Evolutionary conservation across 2,329 filamentous ascomycete genomes (phyloP).

Genomic region (Apiospora pterosperma): DNA sequence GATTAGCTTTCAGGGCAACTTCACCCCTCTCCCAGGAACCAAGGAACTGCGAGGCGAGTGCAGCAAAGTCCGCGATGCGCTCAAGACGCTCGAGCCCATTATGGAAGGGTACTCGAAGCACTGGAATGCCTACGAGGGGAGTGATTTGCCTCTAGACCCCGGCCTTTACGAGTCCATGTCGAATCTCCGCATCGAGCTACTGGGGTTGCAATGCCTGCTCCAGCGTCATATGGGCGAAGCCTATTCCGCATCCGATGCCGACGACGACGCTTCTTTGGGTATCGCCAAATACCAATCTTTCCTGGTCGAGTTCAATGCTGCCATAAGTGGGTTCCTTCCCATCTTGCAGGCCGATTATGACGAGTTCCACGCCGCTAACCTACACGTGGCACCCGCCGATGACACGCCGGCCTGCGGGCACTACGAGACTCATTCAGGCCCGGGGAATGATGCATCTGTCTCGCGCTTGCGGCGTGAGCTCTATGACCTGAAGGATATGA

Average conservation of each 20-base stretch:
- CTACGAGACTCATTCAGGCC: neutral
- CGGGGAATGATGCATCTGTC: conserved; percentile 1
- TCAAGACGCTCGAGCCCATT: conserved; percentile 16
- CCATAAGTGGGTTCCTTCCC: conserved; percentile 18
- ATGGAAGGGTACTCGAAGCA: conserved; percentile 16
- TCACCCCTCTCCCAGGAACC: neutral
- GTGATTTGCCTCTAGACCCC: conserved; percentile 17
- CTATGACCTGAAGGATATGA: conserved; percentile 20
- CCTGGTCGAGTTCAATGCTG: conserved; percentile 9
- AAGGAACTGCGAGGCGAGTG: conserved; percentile 8
- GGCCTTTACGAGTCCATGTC: conserved; percentile 18
- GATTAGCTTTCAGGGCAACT: neutral
- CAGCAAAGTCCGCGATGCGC: conserved; percentile 9
- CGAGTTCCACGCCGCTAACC: conserved; percentile 12
- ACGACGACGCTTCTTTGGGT: neutral
- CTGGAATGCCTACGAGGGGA: conserved; percentile 6
- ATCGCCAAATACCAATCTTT: conserved; percentile 3
- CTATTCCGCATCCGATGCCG: neutral
- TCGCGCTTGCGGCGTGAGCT: conserved; percentile 17
- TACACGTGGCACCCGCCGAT: neutral
- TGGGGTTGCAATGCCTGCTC: conserved; percentile 11
- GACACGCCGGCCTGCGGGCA: neutral
- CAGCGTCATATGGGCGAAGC: neutral
- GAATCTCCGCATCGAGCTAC: conserved; percentile 14
- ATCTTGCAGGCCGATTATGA: conserved; percentile 18